These are phyloP conservation scores for Plantago major DNA, from an alignment of 257 asterid species.

Conservation along the genomic window DNA sequence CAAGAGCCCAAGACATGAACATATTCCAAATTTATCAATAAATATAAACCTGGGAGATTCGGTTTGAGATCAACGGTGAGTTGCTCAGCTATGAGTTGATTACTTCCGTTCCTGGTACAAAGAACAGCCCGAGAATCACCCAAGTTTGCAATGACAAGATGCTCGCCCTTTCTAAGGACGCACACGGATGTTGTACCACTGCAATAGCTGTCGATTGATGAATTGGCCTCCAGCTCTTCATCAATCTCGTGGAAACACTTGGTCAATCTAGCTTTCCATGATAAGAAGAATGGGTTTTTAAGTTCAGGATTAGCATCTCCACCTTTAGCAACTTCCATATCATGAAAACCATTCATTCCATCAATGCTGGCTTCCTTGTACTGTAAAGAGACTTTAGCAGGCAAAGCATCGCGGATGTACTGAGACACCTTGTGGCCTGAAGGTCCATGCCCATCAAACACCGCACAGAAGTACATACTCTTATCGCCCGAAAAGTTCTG, in stretches of 20 bases:
- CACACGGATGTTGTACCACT: conserved; percentile 85
- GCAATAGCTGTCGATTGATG: conserved; percentile 63
- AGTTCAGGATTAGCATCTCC: conserved; percentile 15
- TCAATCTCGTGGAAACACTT: conserved; percentile 59
- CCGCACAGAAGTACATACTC: conserved; percentile 56
- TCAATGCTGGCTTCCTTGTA: conserved; percentile 19
- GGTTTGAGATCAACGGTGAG: conserved; percentile 85
- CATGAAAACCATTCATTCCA: conserved; percentile 7
- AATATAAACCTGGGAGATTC: conserved; percentile 53
- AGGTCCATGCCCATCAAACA: conserved; percentile 92
- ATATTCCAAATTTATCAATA: neutral
- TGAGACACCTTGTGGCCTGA: conserved; percentile 79
- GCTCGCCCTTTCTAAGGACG: conserved; percentile 62
- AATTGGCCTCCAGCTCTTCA: conserved; percentile 49
- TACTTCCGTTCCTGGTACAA: conserved; percentile 44
- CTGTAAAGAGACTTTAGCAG: conserved; percentile 47
- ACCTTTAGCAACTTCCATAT: neutral
- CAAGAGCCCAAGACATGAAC: neutral
- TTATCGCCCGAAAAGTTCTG: conserved; percentile 65
- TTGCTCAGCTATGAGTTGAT: conserved; percentile 57
- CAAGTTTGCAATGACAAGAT: conserved; percentile 61
- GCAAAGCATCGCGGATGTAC: conserved; percentile 58
- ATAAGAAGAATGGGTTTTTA: conserved; percentile 29
- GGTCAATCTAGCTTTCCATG: conserved; percentile 48
- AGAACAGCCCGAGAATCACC: conserved; percentile 89